Base-by-base conservation (phyloP, 176 grass and related monocot genomes). In the Tuctoria greenei region DNA sequence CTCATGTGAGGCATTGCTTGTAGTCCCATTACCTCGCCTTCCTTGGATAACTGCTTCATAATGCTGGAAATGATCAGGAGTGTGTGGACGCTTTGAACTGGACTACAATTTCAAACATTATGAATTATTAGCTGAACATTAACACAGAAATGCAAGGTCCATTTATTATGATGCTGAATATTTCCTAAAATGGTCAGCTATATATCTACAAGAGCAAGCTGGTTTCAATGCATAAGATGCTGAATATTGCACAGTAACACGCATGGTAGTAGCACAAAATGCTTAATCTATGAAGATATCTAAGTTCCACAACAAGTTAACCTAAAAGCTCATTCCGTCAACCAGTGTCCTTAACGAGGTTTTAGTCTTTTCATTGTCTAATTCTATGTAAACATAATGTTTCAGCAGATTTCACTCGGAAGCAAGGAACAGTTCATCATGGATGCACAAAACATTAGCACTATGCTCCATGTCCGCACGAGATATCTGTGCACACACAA, bases 31-130 rank as follows among this genome's bases (percentile, higher is more conserved):
- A 44, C 75, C 72, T 84, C 36, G 70, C 45, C 60, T 88, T 52
- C 61, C 64, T 16, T 87, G 77, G 56, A 80, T 46, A 84, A 78
- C 66, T 55, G 71, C 71, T 91, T 75, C 77, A 49, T 84, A 50
- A 8, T 82, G 57, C 62, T 83, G 42, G 12, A 50, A 82, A 56
- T 49, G 56, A 47, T 88, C 73, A 50, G 69, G 65, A 7, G 73
- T 82, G 38, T 86, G 86, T 62, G 80, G 69, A 61, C 72, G 60
- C 47, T 76, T 82, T 34, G 74, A 65, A 83, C 64, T 78, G 25
- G 82, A 42, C 90, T 92, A 82, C 55, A 86, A 79, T 67, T 58
- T 67, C n/a, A 47, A 75, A 68, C 1, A 49, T 6, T 27, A 68
- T 49, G 38, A 75, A 47, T 49, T 75, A 17, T 47, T 60, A 75